Conservation (phyloP, 495 filamentous ascomycete genomes). For the Polyplosphaeria fusca region DNA sequence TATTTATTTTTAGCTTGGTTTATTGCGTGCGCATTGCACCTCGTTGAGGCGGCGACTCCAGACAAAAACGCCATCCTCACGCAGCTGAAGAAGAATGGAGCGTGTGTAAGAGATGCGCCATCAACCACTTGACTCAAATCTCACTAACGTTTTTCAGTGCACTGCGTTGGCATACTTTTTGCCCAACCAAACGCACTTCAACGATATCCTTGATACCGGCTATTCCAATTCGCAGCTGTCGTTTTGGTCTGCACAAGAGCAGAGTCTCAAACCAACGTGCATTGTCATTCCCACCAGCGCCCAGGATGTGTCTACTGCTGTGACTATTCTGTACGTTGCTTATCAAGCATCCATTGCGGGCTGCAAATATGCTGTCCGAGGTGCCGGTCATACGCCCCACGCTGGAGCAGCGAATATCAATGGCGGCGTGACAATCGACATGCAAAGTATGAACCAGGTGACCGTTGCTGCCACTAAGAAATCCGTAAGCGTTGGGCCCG, state of each 20-base stretch:
- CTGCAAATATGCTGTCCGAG: constrained; percentile 31
- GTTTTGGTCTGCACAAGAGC: constrained; percentile 31
- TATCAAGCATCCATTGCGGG: constrained; percentile 6
- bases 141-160: constrained; percentile 14
- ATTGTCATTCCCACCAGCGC: constrained; percentile 29
- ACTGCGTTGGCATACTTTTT: constrained; percentile 24
- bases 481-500: constrained; percentile 22
- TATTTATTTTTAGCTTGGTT: no score
- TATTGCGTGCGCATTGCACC: no score
- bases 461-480: constrained; percentile 19
- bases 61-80: constrained; percentile 12
- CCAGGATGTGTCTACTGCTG: constrained; percentile 27
- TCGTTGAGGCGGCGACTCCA: neutral
- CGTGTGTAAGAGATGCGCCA: constrained; percentile 15
- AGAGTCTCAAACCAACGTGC: constrained; percentile 24
- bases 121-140: neutral
- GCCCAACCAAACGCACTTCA: constrained; percentile 22
- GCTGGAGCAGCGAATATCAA: constrained; percentile 34
- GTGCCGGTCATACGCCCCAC: constrained; percentile 29
- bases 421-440: constrained; percentile 35
- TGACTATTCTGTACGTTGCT: constrained; percentile 24
- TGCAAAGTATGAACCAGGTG: constrained; percentile 29
- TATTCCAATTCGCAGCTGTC: constrained; percentile 23
- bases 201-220: neutral
- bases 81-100: constrained; percentile 10